Evolutionary conservation across 2,329 filamentous ascomycete genomes (phyloP), one percentile per base, ranked within the genome.

Genomic region (Epichloe gansuensis): DNA sequence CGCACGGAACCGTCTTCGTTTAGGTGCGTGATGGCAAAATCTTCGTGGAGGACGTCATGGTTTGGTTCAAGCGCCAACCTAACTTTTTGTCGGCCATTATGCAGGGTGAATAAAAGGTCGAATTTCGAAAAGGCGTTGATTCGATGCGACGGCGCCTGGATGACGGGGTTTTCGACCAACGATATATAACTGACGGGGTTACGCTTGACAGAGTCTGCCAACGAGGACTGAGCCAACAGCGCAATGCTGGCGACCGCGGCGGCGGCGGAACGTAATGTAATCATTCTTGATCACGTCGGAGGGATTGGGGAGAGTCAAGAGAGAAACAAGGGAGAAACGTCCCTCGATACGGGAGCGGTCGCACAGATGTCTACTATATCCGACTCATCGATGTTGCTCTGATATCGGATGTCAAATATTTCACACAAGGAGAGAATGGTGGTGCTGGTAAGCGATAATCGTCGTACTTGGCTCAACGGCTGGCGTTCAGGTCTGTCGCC

Each of bases 61-160:
- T 97, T 97, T 4, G 93, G 93, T 64, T 93, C 83, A 47, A 98
- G 77, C 51, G 80, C 77, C 50, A 98, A 77, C 58, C 89, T 87
- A 61, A 97, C 74, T 58, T 81, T 78, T 57, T 89, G 78, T 54
- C 77, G 71, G 50, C 78, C 75, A 54, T 79, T 72, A 61, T 86
- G 81, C 38, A 95, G 71, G 53, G 80, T 74, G 66, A 98, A 96
- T 34, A 80, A 83, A 55, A 98, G 72, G 61, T 95, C 87, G 67
- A 98, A 98, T 23, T 81, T 73, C 13, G 89, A 91, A 52, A 86
- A 74, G 47, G 89, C 83, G 63, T 93, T 84, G 46, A 95, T 80
- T 54, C 85, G 82, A 64, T 88, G 81, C 45, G 85, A 86, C 15
- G 84, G 82, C 0, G 89, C 88, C 61, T 88, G 81, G 57, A 98